phyloP scores from a whole-genome alignment of 768 basidiomycete species.

The Suillus brevipes region DNA sequence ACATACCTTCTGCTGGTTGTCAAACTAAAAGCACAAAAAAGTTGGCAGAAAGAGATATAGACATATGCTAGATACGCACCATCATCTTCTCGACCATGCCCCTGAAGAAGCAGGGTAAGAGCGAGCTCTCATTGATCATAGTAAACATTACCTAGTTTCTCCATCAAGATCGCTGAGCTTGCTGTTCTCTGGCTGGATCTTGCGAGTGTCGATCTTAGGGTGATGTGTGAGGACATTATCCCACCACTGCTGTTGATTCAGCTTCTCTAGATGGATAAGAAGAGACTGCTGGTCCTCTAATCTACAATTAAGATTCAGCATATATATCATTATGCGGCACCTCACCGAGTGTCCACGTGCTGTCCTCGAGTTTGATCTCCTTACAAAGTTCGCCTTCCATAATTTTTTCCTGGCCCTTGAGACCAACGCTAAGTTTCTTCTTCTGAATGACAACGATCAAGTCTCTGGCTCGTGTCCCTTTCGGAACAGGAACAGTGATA shows the following conservation, averaged over 20 bases:
- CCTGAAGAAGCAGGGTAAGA: constrained; percentile 39
- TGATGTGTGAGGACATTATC: constrained; percentile 93
- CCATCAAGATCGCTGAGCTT: constrained; percentile 95
- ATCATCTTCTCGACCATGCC: constrained; percentile 99
- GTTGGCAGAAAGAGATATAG: neutral
- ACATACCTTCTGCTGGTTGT: constrained; percentile 44
- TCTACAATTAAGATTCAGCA: constrained; percentile 11
- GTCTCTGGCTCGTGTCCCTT: constrained; percentile 81
- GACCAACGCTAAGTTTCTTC: constrained; percentile 76
- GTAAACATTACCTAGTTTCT: constrained; percentile 74
- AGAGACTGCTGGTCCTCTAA: constrained; percentile 78
- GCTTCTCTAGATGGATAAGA: constrained; percentile 80
- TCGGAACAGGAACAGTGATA: constrained; percentile 78
- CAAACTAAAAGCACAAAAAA: constrained; percentile 34
- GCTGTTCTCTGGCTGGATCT: constrained; percentile 94
- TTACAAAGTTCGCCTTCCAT: constrained; percentile 89
- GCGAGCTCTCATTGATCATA: neutral
- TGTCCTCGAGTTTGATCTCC: constrained; percentile 94
- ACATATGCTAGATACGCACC: constrained; percentile 52
- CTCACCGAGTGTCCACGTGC: constrained; percentile 93
- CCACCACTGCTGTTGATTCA: constrained; percentile 95
- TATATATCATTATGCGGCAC: neutral
- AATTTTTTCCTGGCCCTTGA: constrained; percentile 86
- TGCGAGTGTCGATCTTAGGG: constrained; percentile 94
- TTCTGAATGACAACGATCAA: constrained; percentile 75